Evolutionary conservation across 2,329 filamentous ascomycete genomes (phyloP), one percentile per base, ranked within the genome.

Genomic region (Bisporella sp.): DNA sequence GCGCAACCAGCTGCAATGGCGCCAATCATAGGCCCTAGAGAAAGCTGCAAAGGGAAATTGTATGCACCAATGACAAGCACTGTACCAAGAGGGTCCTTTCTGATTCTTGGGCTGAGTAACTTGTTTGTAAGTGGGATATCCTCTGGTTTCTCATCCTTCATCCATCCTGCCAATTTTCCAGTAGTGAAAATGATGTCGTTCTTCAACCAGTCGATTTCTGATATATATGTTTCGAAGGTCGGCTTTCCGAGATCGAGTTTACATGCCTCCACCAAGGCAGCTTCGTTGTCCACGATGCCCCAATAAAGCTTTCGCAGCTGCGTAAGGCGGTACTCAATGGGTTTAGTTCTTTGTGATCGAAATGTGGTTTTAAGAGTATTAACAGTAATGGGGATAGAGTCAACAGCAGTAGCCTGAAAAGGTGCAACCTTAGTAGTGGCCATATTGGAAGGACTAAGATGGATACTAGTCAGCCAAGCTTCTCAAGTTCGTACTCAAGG

Each of bases 261-360:
- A 65, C 89, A 79, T 29, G 91, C 89, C 66, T 89, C 86, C 57
- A 81, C 66, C 54, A 97, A 76, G 59, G 85, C 78, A 44, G 81
- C 73, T 50, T 83, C 77, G 66, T 88, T 84, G 73, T 97, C 92
- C 57, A 82, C 82, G 59, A 96, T 68, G 6, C 80, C 90, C 92
- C 93, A 97, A 75, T 96, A 97, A 50, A 97, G 83, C 77, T 90
- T 92, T 60, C 91, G 86, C 54, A 99, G 81, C 76, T 97, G 93
- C 49, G 81, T 76, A 56, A 91, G 75, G 56, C 93, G 84, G 73
- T 86, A 97, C 62, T 88, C 79, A 54, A 96, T 66, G 49, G 88
- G 78, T 65, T 89, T 89, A 41, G 91, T 96, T 71, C 85, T 87
- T 67, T 90, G 83, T 21, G 86, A 78, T 59, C 78, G 76, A 70